Evolutionary conservation across 2,329 filamentous ascomycete genomes (phyloP).

Genomic region (Fusarium hainanense): DNA sequence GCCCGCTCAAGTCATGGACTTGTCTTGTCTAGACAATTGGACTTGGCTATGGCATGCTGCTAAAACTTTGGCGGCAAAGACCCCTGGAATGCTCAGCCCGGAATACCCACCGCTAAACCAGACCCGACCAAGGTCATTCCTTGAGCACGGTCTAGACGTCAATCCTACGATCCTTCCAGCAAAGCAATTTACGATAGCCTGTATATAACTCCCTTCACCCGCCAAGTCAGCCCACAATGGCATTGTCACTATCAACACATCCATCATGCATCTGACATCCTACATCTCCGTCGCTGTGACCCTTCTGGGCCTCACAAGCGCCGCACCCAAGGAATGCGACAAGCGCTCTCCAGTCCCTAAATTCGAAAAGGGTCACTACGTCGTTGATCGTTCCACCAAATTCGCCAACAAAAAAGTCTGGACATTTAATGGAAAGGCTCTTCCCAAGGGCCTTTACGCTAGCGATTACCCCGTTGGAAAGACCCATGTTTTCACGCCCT

Average conservation of each 20-base stretch:
- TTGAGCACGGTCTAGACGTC: constrained; percentile 17
- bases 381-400: constrained; percentile 27
- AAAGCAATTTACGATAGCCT: neutral
- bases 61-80: neutral
- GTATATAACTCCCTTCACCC: neutral
- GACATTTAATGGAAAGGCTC: constrained; percentile 36
- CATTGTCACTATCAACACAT: neutral
- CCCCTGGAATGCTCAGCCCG: constrained; percentile 22
- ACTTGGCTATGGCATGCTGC: constrained; percentile 13
- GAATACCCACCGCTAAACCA: constrained; percentile 11
- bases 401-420: constrained; percentile 43
- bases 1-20: neutral
- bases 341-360: constrained; percentile 37
- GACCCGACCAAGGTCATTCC: constrained; percentile 24
- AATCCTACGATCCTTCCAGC: constrained; percentile 2
- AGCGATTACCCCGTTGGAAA: constrained; percentile 39
- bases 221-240: neutral
- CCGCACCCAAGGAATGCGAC: constrained; percentile 7
- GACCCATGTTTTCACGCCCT: constrained; percentile 16
- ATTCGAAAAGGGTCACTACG: constrained; percentile 38
- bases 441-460: constrained; percentile 40
- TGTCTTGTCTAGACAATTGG: neutral
- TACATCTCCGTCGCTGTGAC: constrained; percentile 29
- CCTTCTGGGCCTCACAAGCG: constrained; percentile 24
- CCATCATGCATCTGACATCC: constrained; percentile 31